A percentile compares a stretch with the other conserved stretches of the same genome.
Evolutionary conservation across 83 land plant genomes (phyloP).

Genomic region (Diphasiastrum complanatum): DNA sequence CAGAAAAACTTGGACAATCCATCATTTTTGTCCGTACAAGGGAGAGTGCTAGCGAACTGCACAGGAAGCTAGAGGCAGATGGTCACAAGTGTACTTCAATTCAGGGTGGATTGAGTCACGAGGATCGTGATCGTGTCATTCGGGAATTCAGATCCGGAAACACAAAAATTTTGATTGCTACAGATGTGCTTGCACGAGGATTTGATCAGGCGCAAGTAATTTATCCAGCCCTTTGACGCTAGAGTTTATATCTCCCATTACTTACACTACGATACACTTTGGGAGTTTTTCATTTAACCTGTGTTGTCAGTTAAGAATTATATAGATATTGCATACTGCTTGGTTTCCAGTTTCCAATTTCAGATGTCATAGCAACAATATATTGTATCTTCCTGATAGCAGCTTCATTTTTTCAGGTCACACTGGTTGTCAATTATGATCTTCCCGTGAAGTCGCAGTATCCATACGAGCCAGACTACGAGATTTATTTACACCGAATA

Average conservation of each 20-base stretch:
- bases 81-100: constrained; percentile 80
- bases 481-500: constrained; percentile 83
- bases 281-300: not conserved
- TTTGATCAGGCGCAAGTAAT: constrained; percentile 91
- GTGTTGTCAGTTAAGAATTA: not conserved
- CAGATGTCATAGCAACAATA: not conserved
- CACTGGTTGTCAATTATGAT: constrained; percentile 84
- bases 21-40: constrained; percentile 82
- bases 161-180: constrained; percentile 82
- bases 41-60: constrained; percentile 51
- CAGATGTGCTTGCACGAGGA: constrained; percentile 92
- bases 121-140: constrained; percentile 71
- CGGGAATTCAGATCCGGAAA: constrained; percentile 75
- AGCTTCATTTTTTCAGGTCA: constrained; percentile 49
- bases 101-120: constrained; percentile 58
- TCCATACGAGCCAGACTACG: constrained; percentile 64
- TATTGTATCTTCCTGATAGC: not conserved
- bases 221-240: too few relatives aligned
- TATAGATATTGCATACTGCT: not conserved
- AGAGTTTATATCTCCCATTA: not conserved
- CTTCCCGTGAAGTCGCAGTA: constrained; percentile 52
- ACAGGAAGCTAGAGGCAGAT: constrained; percentile 39
- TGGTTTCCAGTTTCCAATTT: not conserved
- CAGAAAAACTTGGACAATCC: constrained; percentile 80
- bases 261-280: not conserved